A percentile compares a stretch with the other conserved stretches of the same genome.
phyloP scores from a whole-genome alignment of 2,329 filamentous ascomycete genomes.

The Alternaria ventricosa region DNA sequence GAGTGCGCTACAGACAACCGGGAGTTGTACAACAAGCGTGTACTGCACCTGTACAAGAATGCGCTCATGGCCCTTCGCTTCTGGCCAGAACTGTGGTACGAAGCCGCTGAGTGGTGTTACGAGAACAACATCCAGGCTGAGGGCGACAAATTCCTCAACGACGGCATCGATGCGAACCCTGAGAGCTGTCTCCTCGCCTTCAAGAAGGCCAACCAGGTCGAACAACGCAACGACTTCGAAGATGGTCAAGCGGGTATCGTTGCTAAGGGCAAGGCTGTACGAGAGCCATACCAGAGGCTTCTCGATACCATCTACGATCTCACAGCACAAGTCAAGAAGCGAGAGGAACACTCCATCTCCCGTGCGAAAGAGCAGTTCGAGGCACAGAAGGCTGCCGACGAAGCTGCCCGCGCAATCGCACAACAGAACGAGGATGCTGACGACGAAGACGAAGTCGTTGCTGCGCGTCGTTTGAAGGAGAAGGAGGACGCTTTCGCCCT shows the following conservation, averaged over 20 bases:
- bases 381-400: conserved; percentile 52
- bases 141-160: conserved; percentile 78
- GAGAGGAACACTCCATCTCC: conserved; percentile 67
- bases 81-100: conserved; percentile 95
- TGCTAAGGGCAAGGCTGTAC: conserved; percentile 73
- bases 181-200: conserved; percentile 91
- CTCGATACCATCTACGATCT: conserved; percentile 88
- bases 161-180: conserved; percentile 87
- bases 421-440: conserved; percentile 55
- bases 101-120: conserved; percentile 92
- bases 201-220: conserved; percentile 86
- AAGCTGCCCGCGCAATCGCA: conserved; percentile 47
- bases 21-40: conserved; percentile 74
- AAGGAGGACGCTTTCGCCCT: conserved; percentile 61
- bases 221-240: conserved; percentile 76
- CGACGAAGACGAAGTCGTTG: conserved; percentile 61
- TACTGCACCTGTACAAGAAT: conserved; percentile 92
- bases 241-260: conserved; percentile 74
- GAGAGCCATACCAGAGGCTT: conserved; percentile 82
- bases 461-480: conserved; percentile 44
- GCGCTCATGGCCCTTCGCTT: conserved; percentile 92
- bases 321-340: conserved; percentile 72
- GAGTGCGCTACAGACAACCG: conserved; percentile 84
- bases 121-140: conserved; percentile 74
- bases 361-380: conserved; percentile 63